phyloP scores from a whole-genome alignment of 345 rosid species.

The Populus deltoides region DNA sequence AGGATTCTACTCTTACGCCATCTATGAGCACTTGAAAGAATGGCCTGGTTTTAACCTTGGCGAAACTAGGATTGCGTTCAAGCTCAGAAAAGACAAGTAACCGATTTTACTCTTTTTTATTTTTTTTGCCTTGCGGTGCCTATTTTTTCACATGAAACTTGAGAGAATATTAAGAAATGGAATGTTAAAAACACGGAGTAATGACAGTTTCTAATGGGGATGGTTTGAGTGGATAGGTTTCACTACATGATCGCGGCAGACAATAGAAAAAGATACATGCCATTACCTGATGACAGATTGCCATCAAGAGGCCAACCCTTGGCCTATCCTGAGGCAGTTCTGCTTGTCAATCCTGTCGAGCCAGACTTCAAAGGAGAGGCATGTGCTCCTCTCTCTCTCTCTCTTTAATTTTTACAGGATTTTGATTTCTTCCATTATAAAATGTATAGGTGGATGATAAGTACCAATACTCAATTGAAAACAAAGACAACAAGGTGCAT shows the following conservation, averaged over 20 bases:
- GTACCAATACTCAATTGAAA: slow-evolving; percentile 24
- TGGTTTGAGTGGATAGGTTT: slow-evolving; percentile 50
- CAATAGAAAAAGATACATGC: slow-evolving; percentile 85
- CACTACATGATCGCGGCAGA: slow-evolving; percentile 83
- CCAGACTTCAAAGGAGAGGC: slow-evolving; percentile 75
- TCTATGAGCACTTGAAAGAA: slow-evolving; percentile 61
- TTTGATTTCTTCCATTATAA: background rate
- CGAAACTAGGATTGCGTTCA: slow-evolving; percentile 68
- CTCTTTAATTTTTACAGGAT: background rate
- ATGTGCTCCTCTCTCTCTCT: background rate
- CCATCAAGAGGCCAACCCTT: slow-evolving; percentile 60
- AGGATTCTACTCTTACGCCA: slow-evolving; percentile 80
- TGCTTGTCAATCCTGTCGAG: slow-evolving; percentile 68
- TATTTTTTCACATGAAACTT: too few relatives aligned
- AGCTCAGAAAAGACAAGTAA: slow-evolving; percentile 78
- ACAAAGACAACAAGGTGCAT: slow-evolving; percentile 19
- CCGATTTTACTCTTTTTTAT: background rate
- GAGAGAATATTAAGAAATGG: too few relatives aligned
- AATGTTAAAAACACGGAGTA: too few relatives aligned
- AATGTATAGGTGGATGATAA: slow-evolving; percentile 21
- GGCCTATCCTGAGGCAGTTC: slow-evolving; percentile 79
- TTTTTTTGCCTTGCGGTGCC: background rate
- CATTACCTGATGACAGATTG: slow-evolving; percentile 76
- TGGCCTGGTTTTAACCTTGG: slow-evolving; percentile 83
- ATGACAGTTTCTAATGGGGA: background rate